phyloP scores from a whole-genome alignment of 176 grass and related monocot species.

The Elymus sibiricus region DNA sequence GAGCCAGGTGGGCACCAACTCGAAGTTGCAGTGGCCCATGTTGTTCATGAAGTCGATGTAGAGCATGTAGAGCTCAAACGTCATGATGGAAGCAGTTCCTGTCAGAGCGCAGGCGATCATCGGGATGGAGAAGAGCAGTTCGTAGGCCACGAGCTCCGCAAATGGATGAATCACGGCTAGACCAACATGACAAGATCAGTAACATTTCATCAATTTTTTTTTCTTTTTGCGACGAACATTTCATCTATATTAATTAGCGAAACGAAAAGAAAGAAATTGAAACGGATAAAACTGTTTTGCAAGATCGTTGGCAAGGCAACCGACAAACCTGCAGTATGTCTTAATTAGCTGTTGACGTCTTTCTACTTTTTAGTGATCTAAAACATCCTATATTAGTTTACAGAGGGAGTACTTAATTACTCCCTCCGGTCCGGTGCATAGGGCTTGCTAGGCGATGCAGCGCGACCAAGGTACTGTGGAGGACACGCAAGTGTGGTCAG shows the following conservation, averaged over 20 bases:
- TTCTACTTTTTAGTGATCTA: no score
- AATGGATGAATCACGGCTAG: constrained; percentile 74
- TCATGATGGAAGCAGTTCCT: constrained; percentile 26
- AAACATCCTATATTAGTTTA: no score
- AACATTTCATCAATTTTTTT: neutral
- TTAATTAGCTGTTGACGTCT: neutral
- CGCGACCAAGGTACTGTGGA: no score
- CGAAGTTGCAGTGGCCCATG: constrained; percentile 77
- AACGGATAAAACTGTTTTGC: neutral
- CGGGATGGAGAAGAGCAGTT: constrained; percentile 48
- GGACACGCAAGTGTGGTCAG: neutral
- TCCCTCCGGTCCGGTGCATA: no score
- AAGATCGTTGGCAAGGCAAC: neutral
- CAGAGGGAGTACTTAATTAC: no score
- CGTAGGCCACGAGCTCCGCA: constrained; percentile 55
- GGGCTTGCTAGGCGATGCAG: no score
- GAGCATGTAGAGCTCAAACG: constrained; percentile 17
- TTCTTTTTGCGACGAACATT: no score
- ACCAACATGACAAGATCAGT: neutral
- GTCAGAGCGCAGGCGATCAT: constrained; percentile 24
- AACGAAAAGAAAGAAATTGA: neutral
- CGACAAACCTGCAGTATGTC: neutral
- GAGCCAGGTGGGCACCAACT: constrained; percentile 55
- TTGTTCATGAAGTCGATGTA: constrained; percentile 82
- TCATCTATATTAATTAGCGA: neutral